phyloP scores from a whole-genome alignment of 805 yeast genomes.

The Candida railenensis region DNA sequence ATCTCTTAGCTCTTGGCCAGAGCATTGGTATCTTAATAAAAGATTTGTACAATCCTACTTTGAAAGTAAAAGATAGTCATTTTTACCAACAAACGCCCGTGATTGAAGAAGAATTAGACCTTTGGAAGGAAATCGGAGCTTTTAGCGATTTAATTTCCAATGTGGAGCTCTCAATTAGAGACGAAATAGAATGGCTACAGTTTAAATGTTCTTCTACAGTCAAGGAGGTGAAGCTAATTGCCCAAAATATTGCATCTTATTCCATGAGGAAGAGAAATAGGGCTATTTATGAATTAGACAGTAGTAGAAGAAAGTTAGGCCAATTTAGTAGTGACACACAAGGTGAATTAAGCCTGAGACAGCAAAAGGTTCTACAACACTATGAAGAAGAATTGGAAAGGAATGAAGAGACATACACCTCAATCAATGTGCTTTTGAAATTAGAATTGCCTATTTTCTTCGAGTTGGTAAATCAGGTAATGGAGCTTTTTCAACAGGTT shows the following conservation, averaged over 20 bases:
- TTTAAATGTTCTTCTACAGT: conserved; percentile 13
- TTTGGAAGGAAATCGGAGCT: conserved; percentile 19
- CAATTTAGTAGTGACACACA: conserved; percentile 14
- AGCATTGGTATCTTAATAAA: conserved; percentile 17
- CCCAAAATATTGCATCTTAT: conserved; percentile 26
- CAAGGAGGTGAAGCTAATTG: conserved; percentile 11
- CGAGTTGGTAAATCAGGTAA: conserved; percentile 25
- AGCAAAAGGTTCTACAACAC: conserved; percentile 21
- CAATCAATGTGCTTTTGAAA: conserved; percentile 38
- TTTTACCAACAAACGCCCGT: conserved; percentile 7
- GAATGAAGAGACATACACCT: conserved; percentile 26
- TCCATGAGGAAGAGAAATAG: conserved; percentile 37
- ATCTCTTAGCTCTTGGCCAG: conserved; percentile 8
- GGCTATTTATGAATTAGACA: conserved; percentile 14
- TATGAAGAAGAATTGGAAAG: conserved; percentile 26
- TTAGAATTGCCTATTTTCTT: conserved; percentile 48
- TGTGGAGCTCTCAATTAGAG: conserved; percentile 12
- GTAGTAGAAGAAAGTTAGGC: conserved; percentile 27
- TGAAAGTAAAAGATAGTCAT: conserved; percentile 6
- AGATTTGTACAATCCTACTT: conserved; percentile 10
- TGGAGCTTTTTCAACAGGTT: conserved; percentile 29
- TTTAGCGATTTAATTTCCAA: conserved; percentile 17
- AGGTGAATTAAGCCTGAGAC: conserved; percentile 23
- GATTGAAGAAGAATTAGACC: conserved; percentile 9
- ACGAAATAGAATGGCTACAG: conserved; percentile 11